Evolutionary conservation across 2,329 filamentous ascomycete species (phyloP), one percentile per base, ranked within the genome.

Genomic region (Alternaria angustiovoidea): DNA sequence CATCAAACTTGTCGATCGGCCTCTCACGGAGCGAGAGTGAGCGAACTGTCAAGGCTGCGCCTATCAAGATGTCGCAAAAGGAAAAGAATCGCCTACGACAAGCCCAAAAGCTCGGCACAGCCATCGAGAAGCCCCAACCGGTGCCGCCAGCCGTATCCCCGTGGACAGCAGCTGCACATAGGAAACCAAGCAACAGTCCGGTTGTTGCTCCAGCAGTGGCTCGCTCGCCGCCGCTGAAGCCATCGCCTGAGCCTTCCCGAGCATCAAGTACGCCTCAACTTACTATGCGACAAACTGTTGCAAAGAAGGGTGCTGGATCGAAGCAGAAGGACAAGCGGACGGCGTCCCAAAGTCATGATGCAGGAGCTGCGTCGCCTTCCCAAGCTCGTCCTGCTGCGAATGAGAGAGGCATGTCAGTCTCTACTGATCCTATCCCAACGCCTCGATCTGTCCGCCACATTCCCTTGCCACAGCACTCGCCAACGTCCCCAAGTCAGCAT

Each of bases 51-150:
- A 78, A 70, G 70, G 72, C 69, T 72, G 61, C 81, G 26, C 76
- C 81, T 38, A 78, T 81, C 0, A 97, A 92, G 75, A 79, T 96
- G 67, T 97, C 94, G 0, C 95, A 98, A 70, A 96, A 95, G 73
- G 94, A 97, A 76, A 89, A 93, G 22, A 98, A 97, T 80, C 91
- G 68, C 44, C 62, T 71, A 12, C 72, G 75, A 70, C 66, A 81
- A 77, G 71, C 71, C 18, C 76, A 79, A 54, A 77, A 80, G 57
- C 65, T 70, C 12, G 73, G 72, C 16, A 66, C 69, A 6, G 63
- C 74, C 6, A 61, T 69, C 3, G 70, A 72, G 12, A 75, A 73
- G 32, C 63, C 70, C n/a, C 71, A 75, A 44, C 67, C 73, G 7
- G 62, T 69, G 6, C 72, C 72, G 14, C 72, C 72, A 22, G 56